Evolutionary conservation across 371 early-diverging fungal genomes (phyloP), one percentile per base, ranked within the genome.

Genomic region (Mortierella sp.): DNA sequence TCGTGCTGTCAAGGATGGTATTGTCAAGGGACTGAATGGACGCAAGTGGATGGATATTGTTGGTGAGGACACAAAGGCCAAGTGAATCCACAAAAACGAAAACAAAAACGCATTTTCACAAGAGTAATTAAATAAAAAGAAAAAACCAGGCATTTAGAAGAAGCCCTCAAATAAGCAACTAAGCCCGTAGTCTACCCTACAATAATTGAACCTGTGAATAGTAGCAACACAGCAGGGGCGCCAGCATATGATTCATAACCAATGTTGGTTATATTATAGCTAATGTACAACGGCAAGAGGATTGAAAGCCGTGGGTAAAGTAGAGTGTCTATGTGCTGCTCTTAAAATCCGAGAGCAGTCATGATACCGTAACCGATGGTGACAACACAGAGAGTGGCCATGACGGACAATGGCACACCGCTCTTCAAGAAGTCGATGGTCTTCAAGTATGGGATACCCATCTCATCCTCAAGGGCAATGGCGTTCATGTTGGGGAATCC

Each of bases 401-500:
- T 73, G 2, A 92, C 53, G 50, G 86, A 86, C 23, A 82, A 71
- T 12, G 89, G 87, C 7, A 92, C 64, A 34, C 94, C 93, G 31
- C 83, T 86, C 42, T 79, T 72, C 37, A 93, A 50, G 67, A 94
- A 94, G 65, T 94, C 94, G 41, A 69, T 79, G 5, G 90, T 91
- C n/a, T 60, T 72, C 39, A 94, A 56, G 76, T 89, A 94, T 37
- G 90, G 88, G 31, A 75, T 75, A 21, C 94, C 94, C 27, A 90
- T 83, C 26, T 87, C 84, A 56, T 93, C 92, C 60, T 93, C 93
- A 55, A 88, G 81, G 1, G 89, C 83, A 42, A 92, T 91, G 23
- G 93, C 94, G 54, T 89, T 90, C 91, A 94, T 93, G 67, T 94
- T 94, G 7, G 94, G 94, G 82, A 92, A 94, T 1, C 90, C 89